Base-by-base conservation (phyloP, 768 basidiomycete genomes). In the Phanerodontia chrysosporium region DNA sequence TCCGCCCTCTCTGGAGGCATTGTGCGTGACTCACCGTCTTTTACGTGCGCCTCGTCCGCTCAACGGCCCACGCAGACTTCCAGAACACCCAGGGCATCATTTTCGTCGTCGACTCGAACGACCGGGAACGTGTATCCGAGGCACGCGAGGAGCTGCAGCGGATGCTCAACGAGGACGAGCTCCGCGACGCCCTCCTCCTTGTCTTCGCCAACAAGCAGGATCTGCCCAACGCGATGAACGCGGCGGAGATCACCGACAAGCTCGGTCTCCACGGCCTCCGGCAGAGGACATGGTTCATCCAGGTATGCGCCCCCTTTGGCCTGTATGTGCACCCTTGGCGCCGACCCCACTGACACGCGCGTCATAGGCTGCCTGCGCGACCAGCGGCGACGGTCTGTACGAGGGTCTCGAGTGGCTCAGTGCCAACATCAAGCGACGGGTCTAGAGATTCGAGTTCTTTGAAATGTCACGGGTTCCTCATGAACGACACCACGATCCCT, bases 161-260 rank as follows among this genome's bases (percentile, higher is more conserved):
- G 70, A 99, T 99, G 97, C 77, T 99, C 74, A 98, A 97, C 76
- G 97, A 99, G 75, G 97, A 98, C 72, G 97, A 99, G 78, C 90
- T 99, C 67, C 92, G 95, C 64, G 95, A 98, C 75, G 96, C 96
- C 54, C 90, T 98, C 69, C 89, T 99, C 66, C 86, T 99, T 65
- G 97, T 99, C 70, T 98, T 98, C 69, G 96, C 97, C 75, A 99
- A 99, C 87, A 99, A 99, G 81, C 97, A 99, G 78, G 97, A 99
- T 86, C 78, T 99, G 71, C 97, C 97, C 65, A 98, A 99, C 73
- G 97, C 96, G 65, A 98, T 98, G 95, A 96, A 95, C 72, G 96
- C 96, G 44, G 91, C 95, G 64, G 97, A 99, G 77, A 97, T 99
- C 70, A 98, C 97, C 60, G 97, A 99, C 78, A 98, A 98, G 76